Evolutionary conservation across 2,329 filamentous ascomycete species (phyloP), one percentile per base, ranked within the genome.

Genomic region (Botrytis hyacinthi): DNA sequence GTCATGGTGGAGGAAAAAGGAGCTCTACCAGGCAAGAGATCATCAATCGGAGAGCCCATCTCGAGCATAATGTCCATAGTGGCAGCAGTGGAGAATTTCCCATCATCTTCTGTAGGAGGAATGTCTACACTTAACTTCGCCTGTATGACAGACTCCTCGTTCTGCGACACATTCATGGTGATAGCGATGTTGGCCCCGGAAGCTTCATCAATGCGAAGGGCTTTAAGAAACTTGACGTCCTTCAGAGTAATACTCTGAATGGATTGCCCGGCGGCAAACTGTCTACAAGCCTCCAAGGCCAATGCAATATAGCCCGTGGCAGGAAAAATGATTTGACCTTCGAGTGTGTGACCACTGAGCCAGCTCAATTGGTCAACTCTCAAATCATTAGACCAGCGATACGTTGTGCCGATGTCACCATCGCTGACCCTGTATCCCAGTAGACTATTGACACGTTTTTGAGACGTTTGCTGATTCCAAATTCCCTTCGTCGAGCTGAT

Each of bases 231-330:
- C 14, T 57, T 57, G 51, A 57, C 51, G n/a, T 57, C 16, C 12
- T 29, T 57, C 14, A 57, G n/a, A 29, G 51, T 57, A 18, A 57
- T 29, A 18, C n/a, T 57, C 14, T 57, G 51, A 29, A 57, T 57
- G 7, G 51, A 57, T 57, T n/a, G n/a, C 51, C 51, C 51, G 14
- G 14, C n/a, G 26, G n/a, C 14, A n/a, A 57, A 57, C 7, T 57
- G 51, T 57, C 14, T 57, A 48, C 42, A 68, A 3, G 85, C 84
- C 59, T 86, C 85, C 7, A 85, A 74, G 0, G 84, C 84, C 83
- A 86, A 85, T 69, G 83, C 74, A 65, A 83, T 83, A 74, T 86
- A 87, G 0, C 82, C 85, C 0, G 85, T 84, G 2, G 84, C 85
- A 0, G 85, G 85, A 4, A 87, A 78, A n/a, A 87, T 77, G 4